Evolutionary conservation across 257 asterid genomes (phyloP), one percentile per base, ranked within the genome.

Genomic region (Vinca minor): DNA sequence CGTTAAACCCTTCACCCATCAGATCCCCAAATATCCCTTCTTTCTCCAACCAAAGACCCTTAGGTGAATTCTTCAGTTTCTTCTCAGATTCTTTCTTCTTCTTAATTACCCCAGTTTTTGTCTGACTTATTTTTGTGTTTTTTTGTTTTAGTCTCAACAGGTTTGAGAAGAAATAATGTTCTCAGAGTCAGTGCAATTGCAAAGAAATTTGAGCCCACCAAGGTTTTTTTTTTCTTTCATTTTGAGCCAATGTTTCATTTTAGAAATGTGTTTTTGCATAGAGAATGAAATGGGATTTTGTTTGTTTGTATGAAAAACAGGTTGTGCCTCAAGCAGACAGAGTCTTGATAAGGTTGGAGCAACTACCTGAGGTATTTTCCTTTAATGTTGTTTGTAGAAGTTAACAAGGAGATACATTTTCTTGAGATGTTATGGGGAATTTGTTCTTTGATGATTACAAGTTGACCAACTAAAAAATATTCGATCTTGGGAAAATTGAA

Each of bases 281-380:
- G 29, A 42, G 6, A 65, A 49, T 18, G 49, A 9, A 54, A 46
- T 44, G 65, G 76, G 63, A 44, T 70, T 35, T 38, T 34, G 18
- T n/a, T n/a, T n/a, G n/a, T 53, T 42, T 59, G 28, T 65, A 13
- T 62, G 55, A 52, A 4, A n/a, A 17, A 35, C 62, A 91, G 97
- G 96, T 87, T 75, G 85, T 81, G 67, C 97, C 97, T 3, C 97
- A 91, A 78, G 95, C 89, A 23, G 97, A 91, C 73, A 78, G 97
- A 71, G 96, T 91, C 36, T 74, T 91, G 78, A 76, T 91, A 81
- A 91, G 85, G 68, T 81, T 91, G 29, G 91, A 91, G 76, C 83
- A 74, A 58, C 80, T 83, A 58, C 67, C 97, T 1, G 84, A 84
- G 96, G 96, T 91, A 82, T 17, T 67, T 20, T 35, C 62, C n/a